Conservation (phyloP, 495 filamentous ascomycete species). For the Penicillium verhagenii region DNA sequence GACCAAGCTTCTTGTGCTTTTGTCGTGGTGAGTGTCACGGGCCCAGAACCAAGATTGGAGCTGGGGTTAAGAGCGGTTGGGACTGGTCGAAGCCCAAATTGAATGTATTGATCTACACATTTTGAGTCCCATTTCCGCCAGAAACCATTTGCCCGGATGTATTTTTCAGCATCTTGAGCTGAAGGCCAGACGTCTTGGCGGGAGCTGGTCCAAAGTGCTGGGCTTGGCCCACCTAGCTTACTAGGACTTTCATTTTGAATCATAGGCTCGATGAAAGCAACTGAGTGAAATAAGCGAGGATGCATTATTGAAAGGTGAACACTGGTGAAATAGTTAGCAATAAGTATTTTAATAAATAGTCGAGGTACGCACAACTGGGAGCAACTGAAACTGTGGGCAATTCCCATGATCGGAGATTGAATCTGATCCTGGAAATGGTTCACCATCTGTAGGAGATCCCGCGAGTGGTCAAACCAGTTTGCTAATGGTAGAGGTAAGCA, state of each 20-base stretch:
- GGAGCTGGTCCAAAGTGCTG: background rate
- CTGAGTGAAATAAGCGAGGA: background rate
- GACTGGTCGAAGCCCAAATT: background rate
- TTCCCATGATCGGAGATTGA: background rate
- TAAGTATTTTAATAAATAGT: too few species aligned
- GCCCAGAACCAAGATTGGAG: background rate
- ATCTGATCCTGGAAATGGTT: slow-evolving; percentile 4
- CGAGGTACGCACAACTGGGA: background rate
- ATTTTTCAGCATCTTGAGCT: background rate
- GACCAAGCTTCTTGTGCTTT: background rate
- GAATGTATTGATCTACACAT: background rate
- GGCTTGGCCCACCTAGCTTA: background rate
- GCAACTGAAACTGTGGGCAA: background rate
- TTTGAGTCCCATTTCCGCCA: background rate
- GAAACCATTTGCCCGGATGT: background rate
- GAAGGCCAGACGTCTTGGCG: slow-evolving; percentile 1
- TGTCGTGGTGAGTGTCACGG: background rate
- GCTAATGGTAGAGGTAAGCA: background rate
- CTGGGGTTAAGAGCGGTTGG: background rate
- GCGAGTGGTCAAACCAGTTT: background rate
- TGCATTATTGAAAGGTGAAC: background rate
- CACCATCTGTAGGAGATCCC: background rate
- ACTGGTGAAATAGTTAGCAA: background rate
- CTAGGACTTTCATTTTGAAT: background rate
- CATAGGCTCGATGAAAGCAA: background rate